Percentiles rank a stretch among this genome's conserved stretches.
These are phyloP conservation scores for Pseudonectria buxi DNA, from an alignment of 2,329 filamentous ascomycete species.

Conservation along the genomic window DNA sequence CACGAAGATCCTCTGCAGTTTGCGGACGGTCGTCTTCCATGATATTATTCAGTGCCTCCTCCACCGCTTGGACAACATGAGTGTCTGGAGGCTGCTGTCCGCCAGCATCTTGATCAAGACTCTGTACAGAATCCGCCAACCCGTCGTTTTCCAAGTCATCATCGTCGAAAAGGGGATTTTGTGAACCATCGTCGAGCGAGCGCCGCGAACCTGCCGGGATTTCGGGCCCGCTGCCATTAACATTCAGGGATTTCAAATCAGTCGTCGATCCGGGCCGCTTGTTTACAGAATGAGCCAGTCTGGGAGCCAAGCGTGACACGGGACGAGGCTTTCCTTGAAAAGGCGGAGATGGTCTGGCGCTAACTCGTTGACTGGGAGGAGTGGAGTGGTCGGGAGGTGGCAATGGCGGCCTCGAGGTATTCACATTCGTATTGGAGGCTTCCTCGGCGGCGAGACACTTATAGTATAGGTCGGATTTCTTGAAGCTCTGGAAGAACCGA, in stretches of 20 bases:
- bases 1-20: constrained; percentile 56
- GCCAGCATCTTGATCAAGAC: constrained; percentile 60
- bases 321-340: constrained; percentile 39
- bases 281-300: constrained; percentile 25
- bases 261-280: constrained; percentile 41
- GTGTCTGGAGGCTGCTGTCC: constrained; percentile 60
- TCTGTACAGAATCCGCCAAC: constrained; percentile 65
- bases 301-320: constrained; percentile 36
- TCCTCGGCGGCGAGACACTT: constrained; percentile 92
- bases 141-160: constrained; percentile 69
- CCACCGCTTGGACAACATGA: constrained; percentile 84
- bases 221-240: constrained; percentile 34
- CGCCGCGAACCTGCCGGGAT: constrained; percentile 43
- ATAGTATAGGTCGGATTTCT: constrained; percentile 88
- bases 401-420: constrained; percentile 3
- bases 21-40: constrained; percentile 69
- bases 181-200: constrained; percentile 60
- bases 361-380: constrained; percentile 16
- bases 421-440: constrained; percentile 36
- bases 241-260: constrained; percentile 36
- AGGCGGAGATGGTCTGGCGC: constrained; percentile 28
- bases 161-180: constrained; percentile 66
- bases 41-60: constrained; percentile 85
- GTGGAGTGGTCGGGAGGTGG: constrained; percentile 10
- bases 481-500: constrained; percentile 76